Evolutionary conservation across 177 flowering plant species (phyloP), one percentile per base, ranked within the genome.

Genomic region (Telopea speciosissima): DNA sequence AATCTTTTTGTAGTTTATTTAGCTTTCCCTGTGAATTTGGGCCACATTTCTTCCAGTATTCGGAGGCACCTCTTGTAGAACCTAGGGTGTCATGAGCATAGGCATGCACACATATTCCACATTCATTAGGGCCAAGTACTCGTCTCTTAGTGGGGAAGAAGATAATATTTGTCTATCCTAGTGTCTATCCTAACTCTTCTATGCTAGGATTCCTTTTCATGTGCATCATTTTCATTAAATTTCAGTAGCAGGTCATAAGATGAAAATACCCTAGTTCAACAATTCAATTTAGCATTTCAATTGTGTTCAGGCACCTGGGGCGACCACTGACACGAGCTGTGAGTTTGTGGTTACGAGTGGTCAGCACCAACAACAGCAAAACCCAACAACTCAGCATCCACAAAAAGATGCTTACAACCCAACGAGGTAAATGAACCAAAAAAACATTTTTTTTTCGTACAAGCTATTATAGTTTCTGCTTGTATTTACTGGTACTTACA

Each of bases 321-420:
- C 85, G 77, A 86, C 92, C 82, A 87, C 91, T 74, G 94, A 89
- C 79, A 81, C 83, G 22, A 90, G 97, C 88, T 91, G 93, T 75
- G 95, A 91, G 80, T 90, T 95, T 78, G 91, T 87, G 87, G 92
- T 88, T 76, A 79, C 83, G 73, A 87, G 85, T 72, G 93, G 89
- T 88, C 92, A 88, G 83, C 84, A 79, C 70, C 91, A 86, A 75
- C 87, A 85, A 73, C 88, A 87, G 77, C 88, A 80, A 82, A 89
- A 85, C 92, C 86, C 89, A 83, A 84, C 84, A 62, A 80, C 82
- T 70, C 91, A 78, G 89, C 95, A 87, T 77, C 85, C 87, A 3
- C 84, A 84, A 26, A 85, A 88, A 83, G 97, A 91, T 87, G 93
- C 90, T 36, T 87, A 80, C 77, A 91, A 82, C 90, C 97, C 97